Base-by-base conservation (phyloP, 2,329 filamentous ascomycete species). In the Epichloe brachyelytri region DNA sequence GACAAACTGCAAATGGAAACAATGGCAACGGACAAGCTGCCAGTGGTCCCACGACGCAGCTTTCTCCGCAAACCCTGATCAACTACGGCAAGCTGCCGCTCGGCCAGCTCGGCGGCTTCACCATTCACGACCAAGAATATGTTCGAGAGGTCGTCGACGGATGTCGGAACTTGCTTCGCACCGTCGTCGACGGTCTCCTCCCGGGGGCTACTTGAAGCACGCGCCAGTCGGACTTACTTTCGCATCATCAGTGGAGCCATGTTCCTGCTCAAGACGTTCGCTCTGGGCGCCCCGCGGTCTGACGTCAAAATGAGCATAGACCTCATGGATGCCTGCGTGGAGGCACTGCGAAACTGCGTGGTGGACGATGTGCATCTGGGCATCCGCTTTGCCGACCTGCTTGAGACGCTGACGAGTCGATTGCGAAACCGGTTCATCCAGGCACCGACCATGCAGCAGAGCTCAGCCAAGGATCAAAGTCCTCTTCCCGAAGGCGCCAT, bases 151-250 rank as follows among this genome's bases (percentile, higher is more conserved):
- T 93, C 12, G 85, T 90, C 5, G 82, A 86, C 52, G 86, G 85
- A 7, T 85, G 83, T 51, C 79, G 87, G 36, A 88, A 85, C 57
- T 76, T 93, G n/a, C 72, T 93, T 11, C 76, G 78, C 47, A 84
- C 84, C 0, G 86, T 93, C 0, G 85, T 90, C 7, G 80, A 91
- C 20, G 85, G 85, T 2, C 74, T 93, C 17, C 73, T 86, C 4
- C 85, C 86, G 0, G 78, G 78, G 84, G 83, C 39, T 89, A 86
- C 59, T 79, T 93, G 43, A 87, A 88, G 62, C 87, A 91, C 61
- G 86, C 86, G 0, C 87, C 87, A 0, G 87, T 93, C 77, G 87
- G 45, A 91, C 87, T 0, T 91, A 91, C 64, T 90, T 93, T 69
- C 81, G 87, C 51, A 91, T 93, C 63, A 88, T 91, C 56, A 87